Base-by-base conservation (phyloP, 139 green algal species). In the Yamagishiella unicocca region DNA sequence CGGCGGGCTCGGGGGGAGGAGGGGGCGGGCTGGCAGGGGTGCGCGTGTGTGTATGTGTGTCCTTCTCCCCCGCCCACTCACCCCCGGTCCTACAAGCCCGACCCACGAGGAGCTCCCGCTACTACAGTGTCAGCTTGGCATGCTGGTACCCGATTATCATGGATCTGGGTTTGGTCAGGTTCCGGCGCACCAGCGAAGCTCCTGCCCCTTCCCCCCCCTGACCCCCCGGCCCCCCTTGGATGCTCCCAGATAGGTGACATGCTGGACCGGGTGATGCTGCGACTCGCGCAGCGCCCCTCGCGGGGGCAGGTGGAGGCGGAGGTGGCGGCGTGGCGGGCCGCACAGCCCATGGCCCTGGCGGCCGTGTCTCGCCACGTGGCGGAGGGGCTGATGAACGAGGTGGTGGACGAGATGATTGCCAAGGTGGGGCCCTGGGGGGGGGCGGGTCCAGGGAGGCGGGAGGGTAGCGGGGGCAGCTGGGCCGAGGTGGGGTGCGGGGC, bases 321-420 rank as follows among this genome's bases (percentile, higher is more conserved):
- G 91, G 66, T 92, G 62, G 85, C 72, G 27, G 78, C 83, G 54
- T 94, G 91, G 91, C 87, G 83, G 40, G 88, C 83, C 5, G 62
- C 58, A 10, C 53, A 33, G 43, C 62, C 79, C 21, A 76, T 22
- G 31, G 91, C 88, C 21, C 81, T 94, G 54, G 42, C 54, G 43
- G 70, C 37, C 31, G 84, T 94, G 27, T 77, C 73, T 24, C 84
- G 91, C 9, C 91, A 94, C 55, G 8, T 92, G 43, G 89, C 82
- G 24, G 91, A 92, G 61, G 82, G 83, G 40, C 68, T 94, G 25
- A 76, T 89, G 43, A 74, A 83, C 35, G 91, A 94, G 75, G 84
- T 89, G 29, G 91, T 94, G 62, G 91, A 94, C 38, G 89, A 92
- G 37, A 42, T 92, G 38, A 90, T 94, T 8, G 84, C 79, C 7